phyloP scores from a whole-genome alignment of 2,329 filamentous ascomycete species.

The Cercospora berteroae region DNA sequence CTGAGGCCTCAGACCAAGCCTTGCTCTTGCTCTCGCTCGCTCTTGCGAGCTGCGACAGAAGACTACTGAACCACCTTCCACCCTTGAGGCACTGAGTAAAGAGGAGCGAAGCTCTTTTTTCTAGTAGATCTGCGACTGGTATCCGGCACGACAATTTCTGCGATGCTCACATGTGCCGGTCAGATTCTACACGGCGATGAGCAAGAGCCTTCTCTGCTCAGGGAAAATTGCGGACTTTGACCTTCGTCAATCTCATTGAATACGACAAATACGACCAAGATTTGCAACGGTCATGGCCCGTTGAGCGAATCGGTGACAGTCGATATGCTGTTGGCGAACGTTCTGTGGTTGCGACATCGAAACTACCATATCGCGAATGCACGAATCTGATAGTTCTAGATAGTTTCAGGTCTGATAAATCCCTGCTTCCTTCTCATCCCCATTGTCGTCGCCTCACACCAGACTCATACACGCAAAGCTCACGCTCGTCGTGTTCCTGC shows the following conservation, averaged over 20 bases:
- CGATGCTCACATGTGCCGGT: not conserved
- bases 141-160: not conserved
- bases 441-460: conserved; percentile 2
- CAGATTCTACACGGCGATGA: not conserved
- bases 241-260: not conserved
- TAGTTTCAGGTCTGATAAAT: not conserved
- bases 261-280: not conserved
- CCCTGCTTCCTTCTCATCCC: not conserved
- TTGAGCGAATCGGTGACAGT: not conserved
- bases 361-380: not conserved
- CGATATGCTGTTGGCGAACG: not conserved
- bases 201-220: not conserved
- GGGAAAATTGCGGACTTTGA: not conserved
- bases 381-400: not conserved
- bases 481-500: conserved; percentile 43
- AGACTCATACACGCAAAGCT: conserved; percentile 54
- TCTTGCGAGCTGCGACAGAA: not conserved
- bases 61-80: not conserved
- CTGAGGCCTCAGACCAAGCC: not conserved
- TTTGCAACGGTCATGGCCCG: not conserved
- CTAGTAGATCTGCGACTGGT: too few species aligned
- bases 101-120: too few species aligned
- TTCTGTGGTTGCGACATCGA: not conserved
- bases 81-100: not conserved
- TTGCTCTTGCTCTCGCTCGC: too few species aligned